Conservation (phyloP, 192 early-diverging fungal genomes). For the Backusella sp. region DNA sequence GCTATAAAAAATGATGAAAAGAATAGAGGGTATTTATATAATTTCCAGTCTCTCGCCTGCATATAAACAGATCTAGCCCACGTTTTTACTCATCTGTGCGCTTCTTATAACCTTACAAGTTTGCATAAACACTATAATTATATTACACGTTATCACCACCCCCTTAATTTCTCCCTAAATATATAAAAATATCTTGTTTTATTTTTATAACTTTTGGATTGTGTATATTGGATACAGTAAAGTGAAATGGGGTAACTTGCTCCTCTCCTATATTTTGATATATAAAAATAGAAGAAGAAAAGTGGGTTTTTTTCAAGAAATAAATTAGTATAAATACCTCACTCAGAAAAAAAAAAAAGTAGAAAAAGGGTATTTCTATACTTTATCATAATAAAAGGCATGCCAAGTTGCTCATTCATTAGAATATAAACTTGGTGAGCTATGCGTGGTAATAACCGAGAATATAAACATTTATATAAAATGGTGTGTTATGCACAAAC, state of each 20-base stretch:
- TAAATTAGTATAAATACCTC: background rate
- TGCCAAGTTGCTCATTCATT: slow-evolving; percentile 8
- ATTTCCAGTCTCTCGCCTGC: background rate
- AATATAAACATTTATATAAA: slow-evolving; percentile 1
- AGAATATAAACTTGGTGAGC: background rate
- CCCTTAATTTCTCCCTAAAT: background rate
- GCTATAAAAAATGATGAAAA: slow-evolving; percentile 7
- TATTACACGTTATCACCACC: background rate
- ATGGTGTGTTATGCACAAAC: background rate
- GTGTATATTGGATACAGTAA: background rate
- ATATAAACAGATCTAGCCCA: background rate
- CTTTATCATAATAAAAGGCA: background rate
- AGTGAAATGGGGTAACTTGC: background rate
- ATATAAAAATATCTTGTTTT: background rate
- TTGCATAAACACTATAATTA: slow-evolving; percentile 1
- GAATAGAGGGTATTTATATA: background rate
- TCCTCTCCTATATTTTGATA: background rate
- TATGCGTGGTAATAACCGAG: slow-evolving; percentile 8
- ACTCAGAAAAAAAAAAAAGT: no score
- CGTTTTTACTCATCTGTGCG: background rate
- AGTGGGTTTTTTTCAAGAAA: no score
- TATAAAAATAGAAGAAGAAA: background rate
- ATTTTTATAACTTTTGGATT: background rate
- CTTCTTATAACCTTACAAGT: background rate
- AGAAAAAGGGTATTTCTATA: background rate